phyloP scores from a whole-genome alignment of 2,329 filamentous ascomycete species.

The Aspergillus ustus region DNA sequence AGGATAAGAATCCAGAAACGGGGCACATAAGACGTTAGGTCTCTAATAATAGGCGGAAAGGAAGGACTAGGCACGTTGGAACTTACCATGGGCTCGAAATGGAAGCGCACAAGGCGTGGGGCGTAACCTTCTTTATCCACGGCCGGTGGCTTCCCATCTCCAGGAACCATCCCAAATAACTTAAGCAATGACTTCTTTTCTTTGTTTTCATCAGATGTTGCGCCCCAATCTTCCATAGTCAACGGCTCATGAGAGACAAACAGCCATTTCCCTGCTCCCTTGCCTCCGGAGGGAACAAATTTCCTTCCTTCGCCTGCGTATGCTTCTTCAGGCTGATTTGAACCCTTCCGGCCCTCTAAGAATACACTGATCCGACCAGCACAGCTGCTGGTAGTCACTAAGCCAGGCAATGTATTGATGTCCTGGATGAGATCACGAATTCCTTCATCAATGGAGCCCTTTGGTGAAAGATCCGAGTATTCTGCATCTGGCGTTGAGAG shows the following conservation, averaged over 20 bases:
- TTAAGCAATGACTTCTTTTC: conserved; percentile 39
- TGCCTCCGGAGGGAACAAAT: conserved; percentile 73
- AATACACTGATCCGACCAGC: conserved; percentile 87
- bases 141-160: conserved; percentile 35
- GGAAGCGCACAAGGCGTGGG: conserved; percentile 71
- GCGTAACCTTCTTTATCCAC: conserved; percentile 50
- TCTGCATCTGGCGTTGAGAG: conserved; percentile 70
- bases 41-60: not conserved
- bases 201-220: conserved; percentile 24
- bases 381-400: conserved; percentile 93
- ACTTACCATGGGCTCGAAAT: conserved; percentile 94
- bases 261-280: conserved; percentile 83
- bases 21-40: not conserved
- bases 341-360: conserved; percentile 71
- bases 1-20: not conserved
- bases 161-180: conserved; percentile 50
- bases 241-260: conserved; percentile 85
- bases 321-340: conserved; percentile 22
- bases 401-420: conserved; percentile 74
- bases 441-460: conserved; percentile 80
- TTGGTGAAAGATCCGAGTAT: conserved; percentile 85
- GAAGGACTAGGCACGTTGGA: conserved; percentile 48
- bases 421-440: conserved; percentile 77
- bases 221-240: conserved; percentile 20
- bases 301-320: conserved; percentile 29